Conservation (phyloP, 371 early-diverging fungal species). For the Phascolomyces articulosus region DNA sequence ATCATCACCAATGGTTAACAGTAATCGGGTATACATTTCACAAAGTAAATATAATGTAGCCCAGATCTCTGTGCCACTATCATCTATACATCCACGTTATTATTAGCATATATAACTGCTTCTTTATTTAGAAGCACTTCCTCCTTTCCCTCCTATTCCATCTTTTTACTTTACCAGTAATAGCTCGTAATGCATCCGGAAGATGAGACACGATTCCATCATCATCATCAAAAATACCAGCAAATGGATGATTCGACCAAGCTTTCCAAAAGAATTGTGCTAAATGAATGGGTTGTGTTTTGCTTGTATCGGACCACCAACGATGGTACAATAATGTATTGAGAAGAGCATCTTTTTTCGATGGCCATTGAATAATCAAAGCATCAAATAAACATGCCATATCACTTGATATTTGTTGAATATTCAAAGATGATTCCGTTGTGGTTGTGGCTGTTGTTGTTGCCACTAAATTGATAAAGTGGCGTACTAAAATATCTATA, state of each 20-base stretch:
- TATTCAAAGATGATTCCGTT: background rate
- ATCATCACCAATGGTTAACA: slow-evolving; percentile 84
- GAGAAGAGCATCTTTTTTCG: slow-evolving; percentile 56
- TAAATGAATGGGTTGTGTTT: slow-evolving; percentile 11
- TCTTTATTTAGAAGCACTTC: no score
- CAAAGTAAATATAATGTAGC: slow-evolving; percentile 66
- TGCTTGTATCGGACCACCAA: slow-evolving; percentile 11
- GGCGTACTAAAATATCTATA: slow-evolving; percentile 46
- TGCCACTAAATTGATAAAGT: slow-evolving; percentile 26
- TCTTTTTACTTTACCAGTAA: slow-evolving; percentile 27
- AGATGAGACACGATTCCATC: slow-evolving; percentile 14
- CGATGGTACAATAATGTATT: slow-evolving; percentile 56
- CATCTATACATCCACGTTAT: no score
- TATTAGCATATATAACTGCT: no score
- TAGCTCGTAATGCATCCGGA: background rate
- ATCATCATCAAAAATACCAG: slow-evolving; percentile 22
- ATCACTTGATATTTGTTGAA: slow-evolving; percentile 22
- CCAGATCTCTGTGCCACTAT: slow-evolving; percentile 48
- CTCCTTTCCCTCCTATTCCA: no score
- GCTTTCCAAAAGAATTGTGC: slow-evolving; percentile 35
- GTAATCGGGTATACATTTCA: slow-evolving; percentile 72
- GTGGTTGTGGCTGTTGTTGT: background rate
- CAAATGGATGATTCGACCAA: slow-evolving; percentile 24
- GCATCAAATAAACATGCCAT: slow-evolving; percentile 47
- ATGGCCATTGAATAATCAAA: slow-evolving; percentile 64